Conservation (phyloP, 352 stramenopile species). For the Pythium insidiosum region DNA sequence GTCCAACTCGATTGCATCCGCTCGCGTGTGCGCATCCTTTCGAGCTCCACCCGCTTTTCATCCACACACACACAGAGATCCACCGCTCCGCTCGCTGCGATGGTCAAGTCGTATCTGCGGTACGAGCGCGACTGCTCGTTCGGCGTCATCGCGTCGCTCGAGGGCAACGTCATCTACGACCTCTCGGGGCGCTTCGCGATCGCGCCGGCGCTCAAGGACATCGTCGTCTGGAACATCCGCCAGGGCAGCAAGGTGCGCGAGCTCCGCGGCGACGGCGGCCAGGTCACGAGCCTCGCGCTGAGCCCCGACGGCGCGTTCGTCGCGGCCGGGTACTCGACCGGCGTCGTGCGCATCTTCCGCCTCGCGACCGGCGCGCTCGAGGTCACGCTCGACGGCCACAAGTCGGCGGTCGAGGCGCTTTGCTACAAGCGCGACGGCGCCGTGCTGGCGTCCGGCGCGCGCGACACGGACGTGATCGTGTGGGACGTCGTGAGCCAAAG, state of each 20-base stretch:
- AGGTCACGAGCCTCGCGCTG: slow-evolving; percentile 74
- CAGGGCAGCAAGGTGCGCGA: slow-evolving; percentile 79
- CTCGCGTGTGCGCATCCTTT: too few species aligned
- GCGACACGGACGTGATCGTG: slow-evolving; percentile 91
- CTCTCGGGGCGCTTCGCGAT: slow-evolving; percentile 80
- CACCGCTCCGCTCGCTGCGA: slow-evolving; percentile 8
- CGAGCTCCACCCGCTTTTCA: too few species aligned
- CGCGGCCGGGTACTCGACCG: slow-evolving; percentile 80
- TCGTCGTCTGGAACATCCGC: slow-evolving; percentile 90
- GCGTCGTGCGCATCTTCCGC: slow-evolving; percentile 71
- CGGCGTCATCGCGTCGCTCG: slow-evolving; percentile 84
- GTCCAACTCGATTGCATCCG: too few species aligned
- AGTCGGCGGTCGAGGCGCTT: slow-evolving; percentile 65
- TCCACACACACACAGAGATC: too few species aligned
- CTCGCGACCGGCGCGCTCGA: slow-evolving; percentile 65
- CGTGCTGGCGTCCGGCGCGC: slow-evolving; percentile 76
- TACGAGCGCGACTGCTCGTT: slow-evolving; percentile 88
- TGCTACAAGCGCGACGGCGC: slow-evolving; percentile 71
- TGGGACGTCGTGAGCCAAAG: slow-evolving; percentile 91
- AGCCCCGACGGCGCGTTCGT: slow-evolving; percentile 74
- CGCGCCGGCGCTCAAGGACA: slow-evolving; percentile 82
- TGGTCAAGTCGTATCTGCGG: slow-evolving; percentile 92
- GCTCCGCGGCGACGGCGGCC: slow-evolving; percentile 39
- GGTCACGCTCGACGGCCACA: slow-evolving; percentile 88
- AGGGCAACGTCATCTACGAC: slow-evolving; percentile 88